These are phyloP conservation scores for Reticulomyxa filosa DNA, from an alignment of 78 protist genomes.

Conservation along the genomic window DNA sequence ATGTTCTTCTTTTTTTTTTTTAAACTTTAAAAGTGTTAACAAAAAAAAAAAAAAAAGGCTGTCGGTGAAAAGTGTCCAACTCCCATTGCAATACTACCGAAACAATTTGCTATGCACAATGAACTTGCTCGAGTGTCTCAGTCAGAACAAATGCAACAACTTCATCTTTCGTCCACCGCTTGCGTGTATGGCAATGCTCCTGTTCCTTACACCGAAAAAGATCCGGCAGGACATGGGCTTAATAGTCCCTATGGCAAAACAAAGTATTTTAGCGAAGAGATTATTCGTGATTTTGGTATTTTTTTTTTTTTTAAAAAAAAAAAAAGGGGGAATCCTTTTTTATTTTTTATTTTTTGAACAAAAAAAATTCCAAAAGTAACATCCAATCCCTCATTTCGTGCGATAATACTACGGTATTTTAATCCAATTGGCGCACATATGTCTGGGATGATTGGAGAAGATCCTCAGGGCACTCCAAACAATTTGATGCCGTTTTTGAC, in stretches of 20 bases:
- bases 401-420: slow-evolving; percentile 76
- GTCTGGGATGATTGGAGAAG: slow-evolving; percentile 85
- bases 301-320: too few relatives aligned
- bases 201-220: neutral
- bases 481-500: slow-evolving; percentile 81
- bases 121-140: slow-evolving; percentile 15
- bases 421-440: slow-evolving; percentile 94
- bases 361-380: too few relatives aligned
- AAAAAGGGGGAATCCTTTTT: too few relatives aligned
- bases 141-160: neutral
- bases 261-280: too few relatives aligned
- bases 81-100: slow-evolving; percentile 73
- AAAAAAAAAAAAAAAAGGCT: too few relatives aligned
- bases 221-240: neutral
- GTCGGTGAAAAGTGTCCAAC: slow-evolving; percentile 67
- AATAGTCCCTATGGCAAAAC: too few relatives aligned
- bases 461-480: slow-evolving; percentile 69
- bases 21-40: too few relatives aligned
- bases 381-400: too few relatives aligned
- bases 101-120: slow-evolving; percentile 45
- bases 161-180: slow-evolving; percentile 88
- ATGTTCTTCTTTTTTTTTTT: too few relatives aligned
- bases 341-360: too few relatives aligned
- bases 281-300: too few relatives aligned
- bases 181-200: slow-evolving; percentile 79